Evolutionary conservation across 805 yeast species (phyloP).

Genomic region (Nakazawaea ambrosiae): DNA sequence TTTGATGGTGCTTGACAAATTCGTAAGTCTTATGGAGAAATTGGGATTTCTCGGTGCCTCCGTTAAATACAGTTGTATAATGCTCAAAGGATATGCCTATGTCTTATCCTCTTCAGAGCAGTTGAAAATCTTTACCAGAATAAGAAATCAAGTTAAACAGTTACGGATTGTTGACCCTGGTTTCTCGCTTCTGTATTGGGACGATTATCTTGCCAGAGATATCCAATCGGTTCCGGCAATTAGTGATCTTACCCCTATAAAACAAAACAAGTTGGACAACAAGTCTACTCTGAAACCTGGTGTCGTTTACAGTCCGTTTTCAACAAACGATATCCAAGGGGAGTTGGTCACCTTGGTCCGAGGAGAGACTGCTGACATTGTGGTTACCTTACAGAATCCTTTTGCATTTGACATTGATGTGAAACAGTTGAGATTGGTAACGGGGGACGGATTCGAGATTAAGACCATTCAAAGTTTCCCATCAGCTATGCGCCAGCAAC

Average conservation of each 20-base stretch:
- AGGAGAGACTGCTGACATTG: constrained; percentile 57
- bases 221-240: constrained; percentile 29
- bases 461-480: constrained; percentile 16
- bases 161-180: constrained; percentile 18
- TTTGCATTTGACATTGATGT: constrained; percentile 67
- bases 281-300: background rate
- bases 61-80: constrained; percentile 40
- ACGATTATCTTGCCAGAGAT: constrained; percentile 55
- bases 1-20: constrained; percentile 35
- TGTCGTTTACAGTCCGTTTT: constrained; percentile 44
- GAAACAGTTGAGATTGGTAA: constrained; percentile 32
- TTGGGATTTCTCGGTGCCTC: constrained; percentile 38
- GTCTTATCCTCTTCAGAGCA: constrained; percentile 57
- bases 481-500: background rate
- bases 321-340: constrained; percentile 12
- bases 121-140: constrained; percentile 24
- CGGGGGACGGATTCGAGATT: constrained; percentile 17
- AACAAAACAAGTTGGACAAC: background rate
- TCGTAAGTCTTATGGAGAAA: constrained; percentile 23
- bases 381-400: constrained; percentile 66
- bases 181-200: constrained; percentile 54
- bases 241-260: constrained; percentile 17
- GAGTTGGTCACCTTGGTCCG: constrained; percentile 35
- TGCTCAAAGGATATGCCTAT: constrained; percentile 49
- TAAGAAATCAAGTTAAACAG: constrained; percentile 25